These are phyloP conservation scores for Cinchona pubescens DNA, from an alignment of 257 asterid genomes.

Conservation along the genomic window DNA sequence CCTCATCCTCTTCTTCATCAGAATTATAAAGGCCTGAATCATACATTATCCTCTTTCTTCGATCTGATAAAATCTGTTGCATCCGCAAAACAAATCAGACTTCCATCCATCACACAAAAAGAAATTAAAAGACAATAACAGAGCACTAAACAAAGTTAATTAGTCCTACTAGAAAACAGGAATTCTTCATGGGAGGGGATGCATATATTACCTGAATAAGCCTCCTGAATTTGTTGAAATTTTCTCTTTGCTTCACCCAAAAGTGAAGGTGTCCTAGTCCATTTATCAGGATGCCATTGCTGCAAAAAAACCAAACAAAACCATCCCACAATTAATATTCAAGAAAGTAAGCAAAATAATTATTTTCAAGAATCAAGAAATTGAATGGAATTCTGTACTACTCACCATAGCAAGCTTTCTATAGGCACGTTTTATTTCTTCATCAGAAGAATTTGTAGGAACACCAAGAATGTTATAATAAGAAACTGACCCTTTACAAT, in stretches of 20 bases:
- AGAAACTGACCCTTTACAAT: conserved; percentile 19
- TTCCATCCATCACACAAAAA: neutral
- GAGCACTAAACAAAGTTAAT: neutral
- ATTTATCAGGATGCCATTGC: conserved; percentile 97
- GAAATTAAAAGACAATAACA: neutral
- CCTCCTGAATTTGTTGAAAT: conserved; percentile 86
- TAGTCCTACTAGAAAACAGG: neutral
- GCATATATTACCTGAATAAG: conserved; percentile 74
- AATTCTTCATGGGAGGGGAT: neutral
- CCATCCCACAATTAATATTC: neutral
- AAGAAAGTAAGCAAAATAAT: too few relatives aligned
- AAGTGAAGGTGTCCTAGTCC: conserved; percentile 51
- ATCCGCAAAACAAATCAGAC: conserved; percentile 4
- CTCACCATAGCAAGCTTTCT: conserved; percentile 82
- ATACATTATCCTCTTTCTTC: conserved; percentile 56
- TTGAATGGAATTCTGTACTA: neutral
- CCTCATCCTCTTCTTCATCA: conserved; percentile 65
- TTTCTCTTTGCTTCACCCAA: conserved; percentile 64
- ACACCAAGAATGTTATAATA: conserved; percentile 71
- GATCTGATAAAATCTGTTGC: conserved; percentile 70
- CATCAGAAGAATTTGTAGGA: conserved; percentile 45
- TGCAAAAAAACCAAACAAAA: conserved; percentile 33
- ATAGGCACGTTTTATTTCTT: conserved; percentile 69
- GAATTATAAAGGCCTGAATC: conserved; percentile 68
- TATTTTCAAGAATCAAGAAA: neutral